phyloP scores from a whole-genome alignment of 2,329 filamentous ascomycete genomes.

The Grosmannia serpens region DNA sequence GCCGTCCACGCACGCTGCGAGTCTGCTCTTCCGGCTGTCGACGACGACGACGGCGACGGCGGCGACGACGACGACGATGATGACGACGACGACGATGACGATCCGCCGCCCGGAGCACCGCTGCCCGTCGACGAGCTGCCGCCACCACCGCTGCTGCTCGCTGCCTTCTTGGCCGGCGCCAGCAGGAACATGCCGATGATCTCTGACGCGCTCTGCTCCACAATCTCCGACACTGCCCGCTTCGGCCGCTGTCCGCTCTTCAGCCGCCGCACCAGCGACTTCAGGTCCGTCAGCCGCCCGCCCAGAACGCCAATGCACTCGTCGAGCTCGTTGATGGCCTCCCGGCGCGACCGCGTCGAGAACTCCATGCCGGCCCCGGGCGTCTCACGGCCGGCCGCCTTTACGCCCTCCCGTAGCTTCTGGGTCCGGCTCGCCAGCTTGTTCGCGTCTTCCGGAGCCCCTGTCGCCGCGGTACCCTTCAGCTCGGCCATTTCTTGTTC shows the following conservation, averaged over 20 bases:
- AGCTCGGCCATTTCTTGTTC: no score
- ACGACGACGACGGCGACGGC: no score
- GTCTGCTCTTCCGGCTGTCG: constrained; percentile 14
- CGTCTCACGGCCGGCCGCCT: no score
- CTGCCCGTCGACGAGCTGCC: not conserved
- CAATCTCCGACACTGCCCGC: constrained; percentile 75
- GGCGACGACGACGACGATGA: no score
- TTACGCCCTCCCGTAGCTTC: not conserved
- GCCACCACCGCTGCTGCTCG: constrained; percentile 12
- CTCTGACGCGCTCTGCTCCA: constrained; percentile 78
- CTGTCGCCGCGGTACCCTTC: not conserved
- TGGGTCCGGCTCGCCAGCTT: not conserved
- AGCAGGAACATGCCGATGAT: constrained; percentile 89
- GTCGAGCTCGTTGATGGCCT: constrained; percentile 61
- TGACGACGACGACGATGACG: no score
- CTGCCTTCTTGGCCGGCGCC: constrained; percentile 33
- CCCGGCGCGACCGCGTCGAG: constrained; percentile 8
- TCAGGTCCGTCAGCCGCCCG: constrained; percentile 87
- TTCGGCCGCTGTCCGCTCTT: constrained; percentile 75
- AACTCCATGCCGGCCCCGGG: no score
- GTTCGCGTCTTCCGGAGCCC: not conserved
- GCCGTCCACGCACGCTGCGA: constrained; percentile 54
- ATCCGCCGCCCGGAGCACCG: no score
- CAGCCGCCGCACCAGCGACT: constrained; percentile 83
- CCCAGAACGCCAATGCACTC: constrained; percentile 71